A percentile compares a stretch with the other conserved stretches of the same genome.
Evolutionary conservation across 441 rosid species (phyloP).

Genomic region (Erysimum pusillum): DNA sequence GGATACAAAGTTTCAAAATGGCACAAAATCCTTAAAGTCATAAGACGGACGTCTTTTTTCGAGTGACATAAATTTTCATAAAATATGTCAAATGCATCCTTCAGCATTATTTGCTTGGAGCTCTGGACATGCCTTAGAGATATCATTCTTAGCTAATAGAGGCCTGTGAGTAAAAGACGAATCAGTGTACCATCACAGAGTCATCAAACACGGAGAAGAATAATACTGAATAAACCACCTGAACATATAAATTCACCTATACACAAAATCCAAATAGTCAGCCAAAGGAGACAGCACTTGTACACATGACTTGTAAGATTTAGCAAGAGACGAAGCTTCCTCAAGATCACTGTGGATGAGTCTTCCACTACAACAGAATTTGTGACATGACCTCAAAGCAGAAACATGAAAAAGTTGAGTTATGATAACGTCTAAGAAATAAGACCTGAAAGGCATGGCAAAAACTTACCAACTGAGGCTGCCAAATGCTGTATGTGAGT

Average conservation of each 20-base stretch:
- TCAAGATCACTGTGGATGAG: slow-evolving; percentile 54
- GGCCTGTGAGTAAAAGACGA: slow-evolving; percentile 51
- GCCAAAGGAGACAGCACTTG: slow-evolving; percentile 81
- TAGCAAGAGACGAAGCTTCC: slow-evolving; percentile 68
- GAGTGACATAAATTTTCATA: slow-evolving; percentile 77
- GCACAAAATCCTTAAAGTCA: slow-evolving; percentile 80
- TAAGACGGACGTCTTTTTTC: slow-evolving; percentile 71
- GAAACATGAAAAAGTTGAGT: slow-evolving; percentile 23
- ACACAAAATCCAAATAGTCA: slow-evolving; percentile 71
- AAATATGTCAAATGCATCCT: slow-evolving; percentile 58
- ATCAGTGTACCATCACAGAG: slow-evolving; percentile 27
- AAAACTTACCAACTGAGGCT: slow-evolving; percentile 58
- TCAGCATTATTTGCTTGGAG: slow-evolving; percentile 54
- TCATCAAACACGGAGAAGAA: slow-evolving; percentile 4
- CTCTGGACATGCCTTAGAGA: slow-evolving; percentile 51
- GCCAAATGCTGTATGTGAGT: slow-evolving; percentile 58
- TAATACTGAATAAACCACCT: slow-evolving; percentile 7
- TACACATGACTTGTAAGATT: slow-evolving; percentile 68
- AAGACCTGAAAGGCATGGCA: slow-evolving; percentile 1
- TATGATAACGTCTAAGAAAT: background rate
- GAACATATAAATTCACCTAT: slow-evolving; percentile 60
- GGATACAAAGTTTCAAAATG: slow-evolving; percentile 60
- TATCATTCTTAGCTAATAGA: slow-evolving; percentile 46
- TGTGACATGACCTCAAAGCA: slow-evolving; percentile 66
- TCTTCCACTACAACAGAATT: slow-evolving; percentile 31